Evolutionary conservation across 2,329 filamentous ascomycete genomes (phyloP), one percentile per base, ranked within the genome.

Genomic region (Nothophaeocryptopus gaeumannii): DNA sequence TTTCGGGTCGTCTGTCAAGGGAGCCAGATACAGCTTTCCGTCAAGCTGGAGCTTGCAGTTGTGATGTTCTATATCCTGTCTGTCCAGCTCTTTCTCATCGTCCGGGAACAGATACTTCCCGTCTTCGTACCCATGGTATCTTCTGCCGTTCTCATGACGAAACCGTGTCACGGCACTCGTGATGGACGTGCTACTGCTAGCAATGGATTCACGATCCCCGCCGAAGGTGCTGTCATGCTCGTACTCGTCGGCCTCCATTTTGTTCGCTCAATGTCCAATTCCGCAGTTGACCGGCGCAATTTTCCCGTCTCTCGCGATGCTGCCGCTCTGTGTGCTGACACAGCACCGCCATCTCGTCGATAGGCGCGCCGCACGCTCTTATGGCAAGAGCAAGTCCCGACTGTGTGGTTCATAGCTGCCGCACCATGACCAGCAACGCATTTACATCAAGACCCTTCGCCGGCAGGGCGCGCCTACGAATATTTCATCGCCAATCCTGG

Each of bases 1-100:
- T 30, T 67, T 64, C 1, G 70, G 68, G 4, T 64, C 61, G 3
- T 56, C 39, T 13, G 32, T 44, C 7, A 74, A 59, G 1, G 76
- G 74, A 2, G 70, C 71, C 5, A 72, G 60, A 54, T 71, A 69
- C 14, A 77, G 65, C 31, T 57, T 47, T 16, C 60, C 61, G 29
- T 55, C 53, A 39, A 63, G 43, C 26, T 54, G 50, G 8, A 58
- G 45, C 31, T 40, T 44, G 32, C 67, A 65, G 20, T 71, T 58
- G 26, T 62, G 55, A 45, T 64, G 61, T 43, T 61, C 51, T 11
- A 63, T 60, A 43, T 64, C 61, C 51, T 58, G 56, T 34, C 62
- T 51, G 40, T 63, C 54, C 50, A 58, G 54, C 49, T 64, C 62
- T 8, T 54, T 13, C 48, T 64, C 59, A 47, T 65, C 63, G 37